Evolutionary conservation across 345 rosid genomes (phyloP).

Genomic region (Tarenaya hassleriana): DNA sequence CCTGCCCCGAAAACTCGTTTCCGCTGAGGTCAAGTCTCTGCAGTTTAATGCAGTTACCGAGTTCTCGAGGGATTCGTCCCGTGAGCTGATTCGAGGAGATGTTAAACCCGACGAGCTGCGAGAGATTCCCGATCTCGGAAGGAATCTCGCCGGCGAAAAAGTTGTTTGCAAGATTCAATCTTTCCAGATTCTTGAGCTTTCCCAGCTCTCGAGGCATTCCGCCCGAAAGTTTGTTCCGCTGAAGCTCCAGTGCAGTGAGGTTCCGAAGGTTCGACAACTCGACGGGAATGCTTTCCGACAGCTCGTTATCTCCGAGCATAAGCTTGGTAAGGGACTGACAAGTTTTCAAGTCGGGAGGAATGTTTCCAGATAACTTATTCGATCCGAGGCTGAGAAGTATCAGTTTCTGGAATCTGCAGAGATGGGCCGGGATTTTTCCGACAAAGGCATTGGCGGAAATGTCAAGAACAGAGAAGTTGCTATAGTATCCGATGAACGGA

Average conservation of each 20-base stretch:
- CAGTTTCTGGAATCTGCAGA: slow-evolving; percentile 57
- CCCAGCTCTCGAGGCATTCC: slow-evolving; percentile 51
- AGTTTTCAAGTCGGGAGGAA: slow-evolving; percentile 50
- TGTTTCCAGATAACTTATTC: slow-evolving; percentile 58
- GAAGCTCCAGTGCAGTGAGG: slow-evolving; percentile 66
- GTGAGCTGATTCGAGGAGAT: slow-evolving; percentile 63
- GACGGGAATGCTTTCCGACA: slow-evolving; percentile 59
- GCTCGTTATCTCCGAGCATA: slow-evolving; percentile 60
- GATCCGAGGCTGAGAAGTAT: slow-evolving; percentile 71
- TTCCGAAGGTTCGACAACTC: slow-evolving; percentile 60
- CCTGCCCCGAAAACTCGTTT: slow-evolving; percentile 45
- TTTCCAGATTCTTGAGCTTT: slow-evolving; percentile 51
- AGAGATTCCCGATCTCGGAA: slow-evolving; percentile 52
- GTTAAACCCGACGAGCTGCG: slow-evolving; percentile 63
- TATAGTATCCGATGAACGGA: slow-evolving; percentile 50
- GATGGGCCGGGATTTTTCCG: slow-evolving; percentile 60
- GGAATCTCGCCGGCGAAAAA: slow-evolving; percentile 50
- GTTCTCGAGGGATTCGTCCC: slow-evolving; percentile 56
- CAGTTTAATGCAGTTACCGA: slow-evolving; percentile 56
- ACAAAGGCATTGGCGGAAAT: slow-evolving; percentile 53
- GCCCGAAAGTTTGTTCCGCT: slow-evolving; percentile 61
- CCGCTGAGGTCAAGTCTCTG: slow-evolving; percentile 87
- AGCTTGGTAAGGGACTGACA: slow-evolving; percentile 64
- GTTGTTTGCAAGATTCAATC: slow-evolving; percentile 65
- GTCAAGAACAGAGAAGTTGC: slow-evolving; percentile 55